Evolutionary conservation across 495 filamentous ascomycete genomes (phyloP).

Genomic region (Ascodesmis nigricans): DNA sequence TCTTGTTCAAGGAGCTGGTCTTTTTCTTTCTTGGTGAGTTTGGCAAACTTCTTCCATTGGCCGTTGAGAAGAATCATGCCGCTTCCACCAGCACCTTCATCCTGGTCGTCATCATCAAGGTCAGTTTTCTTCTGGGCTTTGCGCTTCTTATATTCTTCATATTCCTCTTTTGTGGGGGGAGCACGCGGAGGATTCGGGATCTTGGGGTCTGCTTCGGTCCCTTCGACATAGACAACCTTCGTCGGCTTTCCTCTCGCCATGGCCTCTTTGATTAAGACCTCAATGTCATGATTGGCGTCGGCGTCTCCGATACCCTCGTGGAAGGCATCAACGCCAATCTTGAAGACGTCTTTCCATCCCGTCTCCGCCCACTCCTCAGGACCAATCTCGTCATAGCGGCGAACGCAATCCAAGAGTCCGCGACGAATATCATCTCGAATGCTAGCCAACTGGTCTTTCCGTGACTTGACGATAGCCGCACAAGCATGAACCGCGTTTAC

Average conservation of each 20-base stretch:
- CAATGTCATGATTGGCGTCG: constrained; percentile 15
- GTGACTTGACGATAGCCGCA: constrained; percentile 20
- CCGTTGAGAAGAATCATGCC: no score
- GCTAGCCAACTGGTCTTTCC: constrained; percentile 21
- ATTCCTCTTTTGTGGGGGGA: no score
- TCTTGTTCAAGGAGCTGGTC: no score
- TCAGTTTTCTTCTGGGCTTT: constrained; percentile 2
- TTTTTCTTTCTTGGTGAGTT: no score
- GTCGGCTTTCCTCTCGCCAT: constrained; percentile 7
- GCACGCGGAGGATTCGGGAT: no score
- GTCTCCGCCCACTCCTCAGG: constrained; percentile 4
- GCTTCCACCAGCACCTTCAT: no score
- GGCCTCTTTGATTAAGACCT: constrained; percentile 17
- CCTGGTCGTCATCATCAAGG: constrained; percentile 8
- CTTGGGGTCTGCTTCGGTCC: constrained; percentile 6
- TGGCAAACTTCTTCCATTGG: no score
- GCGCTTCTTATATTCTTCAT: no score
- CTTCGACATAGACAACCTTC: constrained; percentile 2
- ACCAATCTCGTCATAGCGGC: constrained; percentile 12
- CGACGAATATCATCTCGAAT: constrained; percentile 20
- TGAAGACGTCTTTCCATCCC: neutral
- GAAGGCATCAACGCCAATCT: constrained; percentile 2
- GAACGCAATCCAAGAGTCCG: constrained; percentile 20
- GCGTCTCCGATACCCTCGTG: constrained; percentile 18
- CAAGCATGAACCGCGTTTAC: constrained; percentile 23